phyloP scores from a whole-genome alignment of 495 filamentous ascomycete species.

The Wilcoxina mikolae region DNA sequence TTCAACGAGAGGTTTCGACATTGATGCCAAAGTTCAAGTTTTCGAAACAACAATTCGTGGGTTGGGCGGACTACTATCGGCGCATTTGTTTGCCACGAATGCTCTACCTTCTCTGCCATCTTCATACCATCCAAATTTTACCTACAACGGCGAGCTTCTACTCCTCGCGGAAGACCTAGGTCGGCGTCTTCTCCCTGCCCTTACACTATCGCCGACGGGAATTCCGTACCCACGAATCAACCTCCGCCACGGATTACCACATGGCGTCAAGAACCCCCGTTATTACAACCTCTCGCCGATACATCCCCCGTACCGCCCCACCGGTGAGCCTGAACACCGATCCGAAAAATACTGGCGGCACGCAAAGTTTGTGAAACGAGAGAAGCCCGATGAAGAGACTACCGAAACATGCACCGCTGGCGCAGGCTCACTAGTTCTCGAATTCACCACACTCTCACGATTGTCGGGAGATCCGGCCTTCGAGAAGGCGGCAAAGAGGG shows the following conservation, averaged over 20 bases:
- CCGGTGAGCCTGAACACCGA: conserved; percentile 22
- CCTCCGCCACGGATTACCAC: conserved; percentile 70
- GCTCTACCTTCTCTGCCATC: conserved; percentile 30
- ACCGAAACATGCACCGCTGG: conserved; percentile 95
- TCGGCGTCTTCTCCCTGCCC: conserved; percentile 71
- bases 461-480: conserved; percentile 76
- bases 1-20: conserved; percentile 65
- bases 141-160: conserved; percentile 82
- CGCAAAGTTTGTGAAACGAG: conserved; percentile 17
- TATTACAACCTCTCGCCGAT: conserved; percentile 45
- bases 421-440: conserved; percentile 81
- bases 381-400: conserved; percentile 44
- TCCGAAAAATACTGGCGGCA: conserved; percentile 21
- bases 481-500: conserved; percentile 74
- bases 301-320: conserved; percentile 27
- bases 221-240: conserved; percentile 93
- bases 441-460: conserved; percentile 80
- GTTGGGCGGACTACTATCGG: conserved; percentile 77
- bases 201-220: conserved; percentile 68
- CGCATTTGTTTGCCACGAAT: conserved; percentile 83
- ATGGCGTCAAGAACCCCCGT: conserved; percentile 36
- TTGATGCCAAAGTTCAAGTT: conserved; percentile 95
- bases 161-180: conserved; percentile 73
- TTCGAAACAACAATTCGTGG: conserved; percentile 96
- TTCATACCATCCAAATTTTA: conserved; percentile 35